Conservation (phyloP, 2,329 filamentous ascomycete species). For the Triangularia setosa region DNA sequence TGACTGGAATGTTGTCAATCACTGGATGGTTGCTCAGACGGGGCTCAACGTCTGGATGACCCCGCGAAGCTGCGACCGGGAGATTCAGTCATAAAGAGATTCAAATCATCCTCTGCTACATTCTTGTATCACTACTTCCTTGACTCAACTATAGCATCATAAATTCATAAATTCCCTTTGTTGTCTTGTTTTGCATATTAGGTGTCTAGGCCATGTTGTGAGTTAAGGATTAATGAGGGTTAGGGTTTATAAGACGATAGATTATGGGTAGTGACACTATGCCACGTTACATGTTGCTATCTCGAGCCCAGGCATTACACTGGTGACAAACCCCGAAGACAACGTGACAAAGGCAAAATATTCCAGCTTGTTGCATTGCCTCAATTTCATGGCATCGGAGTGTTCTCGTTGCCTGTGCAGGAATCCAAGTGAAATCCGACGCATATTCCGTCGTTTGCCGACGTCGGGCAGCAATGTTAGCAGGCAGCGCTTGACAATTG, state of each 20-base stretch:
- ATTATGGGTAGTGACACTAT: background rate
- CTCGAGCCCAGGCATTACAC: too few relatives aligned
- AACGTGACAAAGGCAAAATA: too few relatives aligned
- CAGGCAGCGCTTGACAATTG: background rate
- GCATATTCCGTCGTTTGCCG: background rate
- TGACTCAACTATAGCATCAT: background rate
- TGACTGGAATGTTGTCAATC: slow-evolving; percentile 11
- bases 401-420: background rate
- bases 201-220: background rate
- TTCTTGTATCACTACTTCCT: background rate
- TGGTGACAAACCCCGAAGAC: too few relatives aligned
- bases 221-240: background rate
- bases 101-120: too few relatives aligned
- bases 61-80: background rate
- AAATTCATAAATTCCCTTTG: background rate
- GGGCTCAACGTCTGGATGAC: slow-evolving; percentile 7
- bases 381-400: background rate
- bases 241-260: background rate
- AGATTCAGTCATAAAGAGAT: background rate
- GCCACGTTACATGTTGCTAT: background rate
- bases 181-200: background rate
- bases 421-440: background rate
- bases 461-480: background rate
- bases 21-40: slow-evolving; percentile 13
- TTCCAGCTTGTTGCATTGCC: background rate